Base-by-base conservation (phyloP, 805 yeast species). In the Debaryomyces hansenii region DNA sequence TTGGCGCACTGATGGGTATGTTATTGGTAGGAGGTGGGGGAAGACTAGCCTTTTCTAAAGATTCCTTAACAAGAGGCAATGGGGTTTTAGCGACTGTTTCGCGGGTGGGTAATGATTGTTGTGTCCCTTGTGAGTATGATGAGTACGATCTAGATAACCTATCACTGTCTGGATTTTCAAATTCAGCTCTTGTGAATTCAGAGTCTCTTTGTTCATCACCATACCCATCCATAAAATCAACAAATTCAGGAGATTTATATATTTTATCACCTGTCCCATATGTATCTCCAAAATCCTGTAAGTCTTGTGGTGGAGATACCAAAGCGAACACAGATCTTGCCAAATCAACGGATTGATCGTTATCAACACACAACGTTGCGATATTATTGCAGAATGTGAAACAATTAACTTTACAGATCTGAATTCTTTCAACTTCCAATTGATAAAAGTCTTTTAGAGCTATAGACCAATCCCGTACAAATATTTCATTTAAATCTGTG, bases 341-440 rank as follows among this genome's bases (percentile, higher is more conserved):
- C 43, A 72, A 72, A 58, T 90, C 96, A 46, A 86, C 87, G 8
- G 86, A 76, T 50, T 81, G 84, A 59, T 90, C 96, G 56, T 85
- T 87, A 37, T 82, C 79, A 28, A 89, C 91, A 60, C 96, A 90
- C 2, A 83, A 74, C 0, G 88, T 75, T 6, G 95, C 87, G 7
- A 87, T 72, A 34, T 83, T 74, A 63, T 89, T 89, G 40, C 92
- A 82, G 58, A 75, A 88, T 37, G 83, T 86, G 87, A 96, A 90
- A 48, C 90, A 64, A 54, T 83, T 87, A 14, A 84, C 71, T 56
- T 87, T 85, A 46, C 86, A 59, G 50, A 83, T 77, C 55, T 84
- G 85, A 45, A 87, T 78, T 51, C 91, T 77, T 59, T 86, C 90
- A 41, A 81, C 79, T 59, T 89, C 96, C 40, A 86, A 63, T 44